phyloP scores from a whole-genome alignment of 2,329 filamentous ascomycete genomes.

The Colletotrichum sp. region DNA sequence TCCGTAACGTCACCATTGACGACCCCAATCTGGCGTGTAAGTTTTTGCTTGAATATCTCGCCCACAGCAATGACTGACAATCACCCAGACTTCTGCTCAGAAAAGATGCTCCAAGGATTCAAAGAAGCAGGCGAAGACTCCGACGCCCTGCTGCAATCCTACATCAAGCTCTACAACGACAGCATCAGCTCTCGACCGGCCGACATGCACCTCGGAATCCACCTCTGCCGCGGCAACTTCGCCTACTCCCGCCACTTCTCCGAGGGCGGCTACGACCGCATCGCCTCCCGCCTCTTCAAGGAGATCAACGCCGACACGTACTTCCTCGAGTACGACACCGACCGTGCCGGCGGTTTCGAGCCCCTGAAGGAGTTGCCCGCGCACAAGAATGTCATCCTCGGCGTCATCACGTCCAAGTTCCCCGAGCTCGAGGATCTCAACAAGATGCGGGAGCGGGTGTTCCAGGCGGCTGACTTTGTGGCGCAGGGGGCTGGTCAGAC shows the following conservation, averaged over 20 bases:
- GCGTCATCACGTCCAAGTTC: constrained; percentile 66
- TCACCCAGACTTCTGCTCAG: constrained; percentile 63
- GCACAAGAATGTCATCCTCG: constrained; percentile 66
- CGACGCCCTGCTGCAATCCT: constrained; percentile 69
- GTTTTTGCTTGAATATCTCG: no score
- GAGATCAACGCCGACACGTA: constrained; percentile 65
- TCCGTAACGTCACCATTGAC: constrained; percentile 64
- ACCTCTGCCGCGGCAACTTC: constrained; percentile 69
- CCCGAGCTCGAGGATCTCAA: constrained; percentile 60
- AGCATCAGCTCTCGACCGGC: constrained; percentile 64
- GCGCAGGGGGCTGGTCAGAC: constrained; percentile 66
- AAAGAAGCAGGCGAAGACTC: constrained; percentile 18
- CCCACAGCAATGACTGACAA: no score
- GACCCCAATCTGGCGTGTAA: constrained; percentile 63
- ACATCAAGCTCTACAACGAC: constrained; percentile 77
- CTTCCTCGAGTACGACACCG: constrained; percentile 65
- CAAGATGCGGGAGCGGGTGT: constrained; percentile 58
- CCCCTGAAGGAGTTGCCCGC: constrained; percentile 63
- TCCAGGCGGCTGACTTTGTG: constrained; percentile 67
- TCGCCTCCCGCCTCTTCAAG: constrained; percentile 65
- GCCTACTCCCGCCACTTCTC: constrained; percentile 67
- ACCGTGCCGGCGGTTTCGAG: constrained; percentile 65
- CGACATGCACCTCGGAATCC: constrained; percentile 74
- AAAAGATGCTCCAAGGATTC: constrained; percentile 42
- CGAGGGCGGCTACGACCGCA: constrained; percentile 67